Base-by-base conservation (phyloP, 192 early-diverging fungal species). In the Linnemannia hyalina region DNA sequence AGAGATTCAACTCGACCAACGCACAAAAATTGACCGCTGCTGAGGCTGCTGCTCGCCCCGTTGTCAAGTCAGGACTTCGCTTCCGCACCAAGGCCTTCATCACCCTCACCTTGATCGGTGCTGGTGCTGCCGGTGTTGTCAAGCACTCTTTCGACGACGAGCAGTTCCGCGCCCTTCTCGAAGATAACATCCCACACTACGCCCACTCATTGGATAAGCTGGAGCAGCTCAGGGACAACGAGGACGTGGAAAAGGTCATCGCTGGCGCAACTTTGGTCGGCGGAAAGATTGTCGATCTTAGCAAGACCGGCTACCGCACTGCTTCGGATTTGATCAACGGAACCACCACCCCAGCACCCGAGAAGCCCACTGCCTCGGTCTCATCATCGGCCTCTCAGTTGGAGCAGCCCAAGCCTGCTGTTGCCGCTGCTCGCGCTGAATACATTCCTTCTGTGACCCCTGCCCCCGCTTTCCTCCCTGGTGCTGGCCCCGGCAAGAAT, bases 1-100 rank as follows among this genome's bases (percentile, higher is more conserved):
- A 86, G 84, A 80, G 84, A 63, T 86, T 86, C 79, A 81, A 77
- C 76, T 77, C 84, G 29, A 86, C 84, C 29, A 76, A 86, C 40
- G 70, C 84, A 18, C 60, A 9, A 29, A 86, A 86, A 69, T 38
- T 68, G 72, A 81, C 78, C n/a, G 70, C 77, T 52, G 47, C 78
- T 36, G 83, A 80, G 73, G 78, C 83, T 42, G 57, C 54, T 69
- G 75, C 82, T 47, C 32, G 54, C 11, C 57, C 83, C 16, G 70
- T 44, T 13, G 70, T 46, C 73, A 84, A 84, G 55, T 57, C 69
- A 4, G 84, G 84, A 42, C 84, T 86, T 71, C 84, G 84, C 41
- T 75, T 86, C 75, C 78, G 84, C 75, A 86, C 84, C 44, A 86
- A 86, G 79, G 69, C 72, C 69, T 49, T 86, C 40, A 73, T 86